Percentiles rank a stretch among this genome's conserved stretches.
These are phyloP conservation scores for Lipomyces sp. DNA, from an alignment of 805 yeast genomes.

Conservation along the genomic window DNA sequence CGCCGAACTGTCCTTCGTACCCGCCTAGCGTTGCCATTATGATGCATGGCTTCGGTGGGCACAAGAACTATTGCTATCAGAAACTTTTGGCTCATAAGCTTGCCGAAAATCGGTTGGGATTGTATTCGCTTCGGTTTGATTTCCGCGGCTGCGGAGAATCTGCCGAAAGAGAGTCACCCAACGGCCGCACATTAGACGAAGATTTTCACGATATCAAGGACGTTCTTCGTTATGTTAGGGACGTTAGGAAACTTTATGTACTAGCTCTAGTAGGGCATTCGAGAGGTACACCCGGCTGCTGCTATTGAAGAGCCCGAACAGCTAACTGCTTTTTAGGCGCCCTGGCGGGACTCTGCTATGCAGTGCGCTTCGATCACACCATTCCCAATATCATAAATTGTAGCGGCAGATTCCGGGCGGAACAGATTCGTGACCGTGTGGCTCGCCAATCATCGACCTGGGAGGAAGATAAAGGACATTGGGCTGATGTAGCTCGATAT, in stretches of 20 bases:
- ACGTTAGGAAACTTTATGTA: constrained; percentile 49
- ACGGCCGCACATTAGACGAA: constrained; percentile 56
- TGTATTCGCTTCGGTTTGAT: constrained; percentile 74
- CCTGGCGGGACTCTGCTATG: constrained; percentile 76
- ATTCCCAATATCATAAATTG: constrained; percentile 74
- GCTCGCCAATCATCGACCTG: constrained; percentile 47
- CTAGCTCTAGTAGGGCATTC: constrained; percentile 76
- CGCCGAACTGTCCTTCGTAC: constrained; percentile 16
- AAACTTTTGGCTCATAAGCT: constrained; percentile 62
- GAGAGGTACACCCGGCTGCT: constrained; percentile 54
- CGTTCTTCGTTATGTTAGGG: constrained; percentile 48
- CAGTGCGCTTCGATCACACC: constrained; percentile 50
- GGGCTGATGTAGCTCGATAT: constrained; percentile 52
- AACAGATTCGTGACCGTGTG: constrained; percentile 53
- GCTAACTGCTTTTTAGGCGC: constrained; percentile 40
- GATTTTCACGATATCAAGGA: constrained; percentile 72
- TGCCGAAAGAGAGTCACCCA: constrained; percentile 52
- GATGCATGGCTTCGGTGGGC: constrained; percentile 87
- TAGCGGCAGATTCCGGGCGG: constrained; percentile 69
- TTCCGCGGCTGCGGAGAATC: constrained; percentile 87
- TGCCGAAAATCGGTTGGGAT: constrained; percentile 59
- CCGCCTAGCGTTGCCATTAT: constrained; percentile 56
- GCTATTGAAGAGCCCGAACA: not conserved
- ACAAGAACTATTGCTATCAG: constrained; percentile 78
- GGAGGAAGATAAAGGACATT: constrained; percentile 51